Evolutionary conservation across 345 rosid genomes (phyloP).

Genomic region (Ceriops tagal): DNA sequence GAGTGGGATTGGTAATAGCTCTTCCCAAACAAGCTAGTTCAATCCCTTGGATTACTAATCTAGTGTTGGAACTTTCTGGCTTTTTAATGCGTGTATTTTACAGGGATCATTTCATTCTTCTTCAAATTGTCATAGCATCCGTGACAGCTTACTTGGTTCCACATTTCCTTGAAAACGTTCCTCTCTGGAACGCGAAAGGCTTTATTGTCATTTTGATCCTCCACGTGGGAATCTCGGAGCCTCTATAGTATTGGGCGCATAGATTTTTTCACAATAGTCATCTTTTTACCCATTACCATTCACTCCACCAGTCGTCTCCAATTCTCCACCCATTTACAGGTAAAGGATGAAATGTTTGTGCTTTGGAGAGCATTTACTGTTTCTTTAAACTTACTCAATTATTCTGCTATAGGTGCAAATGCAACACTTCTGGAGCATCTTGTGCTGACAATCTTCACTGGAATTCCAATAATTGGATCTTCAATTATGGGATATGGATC

Average conservation of each 20-base stretch:
- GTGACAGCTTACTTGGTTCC: constrained; percentile 51
- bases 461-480: constrained; percentile 68
- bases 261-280: constrained; percentile 47
- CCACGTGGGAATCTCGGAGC: constrained; percentile 79
- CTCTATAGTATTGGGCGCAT: constrained; percentile 68
- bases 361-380: neutral
- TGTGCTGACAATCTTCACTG: constrained; percentile 38
- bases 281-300: constrained; percentile 69
- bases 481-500: constrained; percentile 67
- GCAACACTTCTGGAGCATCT: constrained; percentile 76
- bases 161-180: constrained; percentile 39
- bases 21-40: neutral
- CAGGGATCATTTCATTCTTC: constrained; percentile 91
- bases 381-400: neutral
- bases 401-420: constrained; percentile 48
- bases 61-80: neutral
- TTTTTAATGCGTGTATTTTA: neutral
- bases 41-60: neutral
- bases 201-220: constrained; percentile 51
- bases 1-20: constrained; percentile 81
- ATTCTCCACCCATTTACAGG: constrained; percentile 75
- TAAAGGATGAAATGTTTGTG: constrained; percentile 12
- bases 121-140: constrained; percentile 69
- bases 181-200: constrained; percentile 71
- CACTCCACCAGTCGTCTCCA: constrained; percentile 73